Conservation (phyloP, 1,284 basidiomycete species). For the Irpex sp. region DNA sequence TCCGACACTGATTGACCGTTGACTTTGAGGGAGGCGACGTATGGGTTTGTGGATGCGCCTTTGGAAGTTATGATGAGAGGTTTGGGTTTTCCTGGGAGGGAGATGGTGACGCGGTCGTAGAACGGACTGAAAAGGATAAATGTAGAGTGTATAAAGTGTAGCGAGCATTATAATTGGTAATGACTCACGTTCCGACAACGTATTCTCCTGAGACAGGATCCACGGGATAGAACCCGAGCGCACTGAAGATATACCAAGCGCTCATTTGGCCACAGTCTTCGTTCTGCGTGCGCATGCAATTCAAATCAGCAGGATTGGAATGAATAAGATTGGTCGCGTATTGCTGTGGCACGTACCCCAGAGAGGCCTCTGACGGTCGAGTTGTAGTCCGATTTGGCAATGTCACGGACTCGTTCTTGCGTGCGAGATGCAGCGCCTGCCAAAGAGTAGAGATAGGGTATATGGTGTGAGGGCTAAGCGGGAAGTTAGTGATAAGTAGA, state of each 20-base stretch:
- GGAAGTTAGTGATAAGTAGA: not conserved
- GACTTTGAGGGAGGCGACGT: constrained; percentile 51
- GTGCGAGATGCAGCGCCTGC: constrained; percentile 65
- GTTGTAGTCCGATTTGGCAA: constrained; percentile 62
- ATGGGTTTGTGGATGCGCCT: constrained; percentile 51
- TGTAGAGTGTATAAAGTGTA: too few species aligned
- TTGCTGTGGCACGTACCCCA: constrained; percentile 40
- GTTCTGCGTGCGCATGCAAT: constrained; percentile 40
- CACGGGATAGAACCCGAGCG: constrained; percentile 84
- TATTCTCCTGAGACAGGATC: constrained; percentile 73
- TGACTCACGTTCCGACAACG: constrained; percentile 60
- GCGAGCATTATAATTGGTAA: too few species aligned
- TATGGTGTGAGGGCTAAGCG: constrained; percentile 69
- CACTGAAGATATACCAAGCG: constrained; percentile 80
- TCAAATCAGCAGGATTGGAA: not conserved
- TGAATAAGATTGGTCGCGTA: not conserved
- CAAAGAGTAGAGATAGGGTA: constrained; percentile 76
- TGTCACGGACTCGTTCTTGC: constrained; percentile 63
- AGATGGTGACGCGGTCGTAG: constrained; percentile 58
- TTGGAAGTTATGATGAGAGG: constrained; percentile 45
- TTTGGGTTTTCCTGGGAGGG: constrained; percentile 38
- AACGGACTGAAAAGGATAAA: constrained; percentile 64
- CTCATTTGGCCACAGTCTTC: constrained; percentile 90
- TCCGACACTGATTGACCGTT: constrained; percentile 37
- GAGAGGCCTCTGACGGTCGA: constrained; percentile 61